Evolutionary conservation across 2,329 filamentous ascomycete species (phyloP), one percentile per base, ranked within the genome.

Genomic region (Davidsoniella eucalypti): DNA sequence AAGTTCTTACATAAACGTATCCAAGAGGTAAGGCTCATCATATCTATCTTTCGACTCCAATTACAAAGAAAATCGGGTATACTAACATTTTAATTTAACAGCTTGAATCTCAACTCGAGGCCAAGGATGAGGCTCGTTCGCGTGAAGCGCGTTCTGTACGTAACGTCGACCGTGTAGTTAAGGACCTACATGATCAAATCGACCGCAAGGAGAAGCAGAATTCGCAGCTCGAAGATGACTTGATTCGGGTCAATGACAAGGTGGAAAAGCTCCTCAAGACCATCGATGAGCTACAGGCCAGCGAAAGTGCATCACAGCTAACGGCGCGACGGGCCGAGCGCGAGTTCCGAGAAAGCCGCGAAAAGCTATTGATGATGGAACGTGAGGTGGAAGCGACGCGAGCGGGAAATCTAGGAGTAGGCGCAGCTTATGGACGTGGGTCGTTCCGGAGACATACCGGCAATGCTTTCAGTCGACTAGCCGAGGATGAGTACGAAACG

Each of bases 1-100:
- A 84, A 92, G 60, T 96, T 95, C 69, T 67, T 96, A 59, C 85
- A 95, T 66, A 90, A 87, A 61, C 79, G 90, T 47, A 87, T 98
- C 56, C 87, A 95, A 69, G 90, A 96, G 75, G 88, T 94, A 72
- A 74, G 78, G 63, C 29, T 55, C 54, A n/a, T 41, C 40, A 25
- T 5, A 8, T 45, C 23, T 5, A 10, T 29, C 41, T 10, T 14
- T 10, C 3, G 42, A 45, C 26, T 33, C 9, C 39, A 4, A 4
- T 3, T 3, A n/a, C 16, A 17, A 12, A 47, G 8, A 18, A 7
- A 54, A 18, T 25, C 33, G 42, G 14, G 43, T 17, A 47, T 52
- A 55, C 62, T 63, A 58, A 64, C 59, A 56, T 48, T 43, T 51
- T 57, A 45, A 10, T 40, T 40, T 29, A 47, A 51, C 62, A 95